Base-by-base conservation (phyloP, 129 eudicot genomes). In the Calendula officinalis region DNA sequence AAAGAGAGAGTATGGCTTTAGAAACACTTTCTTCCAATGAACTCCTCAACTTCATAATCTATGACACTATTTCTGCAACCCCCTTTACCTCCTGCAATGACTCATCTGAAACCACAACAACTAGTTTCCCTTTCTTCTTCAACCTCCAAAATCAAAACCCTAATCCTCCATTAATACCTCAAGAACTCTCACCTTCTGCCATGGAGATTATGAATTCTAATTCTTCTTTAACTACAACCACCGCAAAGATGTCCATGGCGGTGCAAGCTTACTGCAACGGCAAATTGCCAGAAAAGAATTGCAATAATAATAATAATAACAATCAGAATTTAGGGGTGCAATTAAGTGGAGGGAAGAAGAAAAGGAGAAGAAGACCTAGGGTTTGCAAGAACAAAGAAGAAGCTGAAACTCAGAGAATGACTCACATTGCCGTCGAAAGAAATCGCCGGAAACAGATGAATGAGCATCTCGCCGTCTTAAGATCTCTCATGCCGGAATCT, bases 401-500 rank as follows among this genome's bases (percentile, higher is more conserved):
- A 66, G 98, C 98, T 55, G 98, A 91, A 71, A 84, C 80, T 39
- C 98, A 91, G 59, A 80, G 98, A 73, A 87, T 87, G 98, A 87
- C 98, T 13, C 98, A 91, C 94, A 91, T 91, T 83, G 85, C 85
- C 22, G 95, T 91, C 6, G 98, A 91, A 39, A 76, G 98, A 55
- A 91, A 91, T 72, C 84, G 98, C 33, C 79, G 98, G 69, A 91
- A 91, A 78, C 98, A 85, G 54, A 91, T 91, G 95, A 91, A 91
- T 60, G 96, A 91, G 10, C 96, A 91, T 69, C 86, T 91, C 33
- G 89, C 98, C 3, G 96, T 88, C 41, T 64, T 91, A 30, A 80
- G 98, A 10, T 87, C 96, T 8, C 98, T 91, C 85, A 91, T 91
- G 98, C 96, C 96, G 8, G 95, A 88, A 56, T 91, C 98, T 69